These are phyloP conservation scores for Chlamydomonas schloesseri DNA, from an alignment of 139 green algal species.

Conservation along the genomic window DNA sequence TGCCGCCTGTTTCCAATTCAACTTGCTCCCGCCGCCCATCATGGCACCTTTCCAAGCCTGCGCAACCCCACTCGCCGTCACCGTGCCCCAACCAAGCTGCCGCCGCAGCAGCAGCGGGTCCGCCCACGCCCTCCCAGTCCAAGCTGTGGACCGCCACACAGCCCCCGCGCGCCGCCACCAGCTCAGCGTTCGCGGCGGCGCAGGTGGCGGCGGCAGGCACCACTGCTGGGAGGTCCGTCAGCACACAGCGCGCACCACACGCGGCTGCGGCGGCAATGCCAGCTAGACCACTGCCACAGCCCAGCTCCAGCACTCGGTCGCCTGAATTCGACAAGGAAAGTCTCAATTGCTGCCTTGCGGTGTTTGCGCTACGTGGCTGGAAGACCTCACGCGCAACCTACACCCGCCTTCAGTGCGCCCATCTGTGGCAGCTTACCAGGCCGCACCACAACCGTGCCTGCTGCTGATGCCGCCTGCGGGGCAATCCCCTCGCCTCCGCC, in stretches of 20 bases:
- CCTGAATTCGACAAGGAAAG: neutral
- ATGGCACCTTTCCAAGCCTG: neutral
- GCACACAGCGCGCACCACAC: conserved; percentile 44
- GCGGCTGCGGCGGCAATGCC: conserved; percentile 56
- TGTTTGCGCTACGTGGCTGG: no score
- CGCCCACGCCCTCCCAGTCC: conserved; percentile 40
- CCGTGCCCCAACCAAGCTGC: neutral
- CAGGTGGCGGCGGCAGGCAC: conserved; percentile 37
- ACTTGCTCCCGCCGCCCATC: neutral
- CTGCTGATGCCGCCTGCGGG: no score
- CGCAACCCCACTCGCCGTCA: neutral
- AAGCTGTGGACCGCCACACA: conserved; percentile 11
- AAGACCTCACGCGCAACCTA: no score
- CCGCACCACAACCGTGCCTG: neutral
- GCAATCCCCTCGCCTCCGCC: neutral
- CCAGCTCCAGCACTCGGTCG: conserved; percentile 59
- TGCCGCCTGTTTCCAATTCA: no score
- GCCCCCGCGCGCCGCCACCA: conserved; percentile 1
- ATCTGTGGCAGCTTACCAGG: no score
- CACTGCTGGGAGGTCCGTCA: conserved; percentile 54
- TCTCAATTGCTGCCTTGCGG: no score
- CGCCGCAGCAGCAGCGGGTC: neutral
- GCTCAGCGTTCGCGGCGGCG: conserved; percentile 23
- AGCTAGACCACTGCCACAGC: conserved; percentile 61
- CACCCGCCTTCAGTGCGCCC: no score